These are phyloP conservation scores for Cladosporium sp. DNA, from an alignment of 2,329 filamentous ascomycete species.

Conservation along the genomic window DNA sequence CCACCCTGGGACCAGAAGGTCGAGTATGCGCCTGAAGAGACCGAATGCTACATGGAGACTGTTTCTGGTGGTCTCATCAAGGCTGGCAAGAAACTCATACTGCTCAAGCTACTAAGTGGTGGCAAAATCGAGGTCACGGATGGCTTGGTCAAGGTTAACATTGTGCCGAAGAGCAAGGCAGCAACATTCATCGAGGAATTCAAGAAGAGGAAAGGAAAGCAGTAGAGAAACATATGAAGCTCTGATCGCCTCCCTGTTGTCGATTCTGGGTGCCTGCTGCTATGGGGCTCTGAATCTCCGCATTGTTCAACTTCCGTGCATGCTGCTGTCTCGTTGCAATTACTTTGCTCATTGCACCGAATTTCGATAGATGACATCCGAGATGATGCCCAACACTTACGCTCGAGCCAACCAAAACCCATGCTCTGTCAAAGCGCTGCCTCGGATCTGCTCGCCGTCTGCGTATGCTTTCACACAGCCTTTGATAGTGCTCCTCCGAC, in stretches of 20 bases:
- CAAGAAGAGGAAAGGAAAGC: conserved; percentile 64
- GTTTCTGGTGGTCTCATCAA: conserved; percentile 77
- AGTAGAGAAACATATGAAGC: conserved; percentile 2
- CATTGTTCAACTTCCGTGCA: not conserved
- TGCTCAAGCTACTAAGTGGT: conserved; percentile 71
- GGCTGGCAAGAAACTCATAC: conserved; percentile 77
- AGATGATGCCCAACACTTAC: not conserved
- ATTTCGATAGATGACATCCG: not conserved
- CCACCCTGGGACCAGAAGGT: conserved; percentile 76
- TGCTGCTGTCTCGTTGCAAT: not conserved
- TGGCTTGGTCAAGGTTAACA: conserved; percentile 76
- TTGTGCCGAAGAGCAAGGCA: conserved; percentile 72
- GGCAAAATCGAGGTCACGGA: conserved; percentile 87
- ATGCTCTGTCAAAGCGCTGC: too few relatives aligned
- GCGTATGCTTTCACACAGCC: not conserved
- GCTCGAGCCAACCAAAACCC: not conserved
- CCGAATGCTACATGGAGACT: conserved; percentile 92
- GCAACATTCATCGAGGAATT: conserved; percentile 79
- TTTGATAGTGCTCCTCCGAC: not conserved
- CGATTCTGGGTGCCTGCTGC: not conserved
- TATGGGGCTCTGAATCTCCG: not conserved
- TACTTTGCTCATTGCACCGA: not conserved
- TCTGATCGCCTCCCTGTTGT: not conserved
- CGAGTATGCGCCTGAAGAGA: conserved; percentile 63
- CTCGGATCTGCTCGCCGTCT: not conserved